Evolutionary conservation across 768 basidiomycete genomes (phyloP).

Genomic region (Tylopilus vinaceipallidus): DNA sequence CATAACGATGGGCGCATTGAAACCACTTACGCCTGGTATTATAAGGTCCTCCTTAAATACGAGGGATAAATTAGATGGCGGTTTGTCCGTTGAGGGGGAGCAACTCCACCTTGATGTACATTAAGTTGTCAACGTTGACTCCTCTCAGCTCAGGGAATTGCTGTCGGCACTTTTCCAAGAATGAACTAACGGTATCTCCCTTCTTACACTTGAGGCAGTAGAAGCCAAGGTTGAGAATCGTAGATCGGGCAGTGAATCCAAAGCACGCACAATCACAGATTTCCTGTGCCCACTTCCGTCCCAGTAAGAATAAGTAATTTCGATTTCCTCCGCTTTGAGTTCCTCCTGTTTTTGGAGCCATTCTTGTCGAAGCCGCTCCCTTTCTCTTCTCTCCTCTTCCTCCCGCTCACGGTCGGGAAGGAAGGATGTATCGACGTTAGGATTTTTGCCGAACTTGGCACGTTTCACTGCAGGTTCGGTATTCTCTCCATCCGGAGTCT

Average conservation of each 20-base stretch:
- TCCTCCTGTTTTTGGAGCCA: constrained; percentile 78
- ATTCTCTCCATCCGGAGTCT: constrained; percentile 36
- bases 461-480: constrained; percentile 61
- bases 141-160: constrained; percentile 92
- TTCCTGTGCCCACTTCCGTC: constrained; percentile 97
- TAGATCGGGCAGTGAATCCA: background rate
- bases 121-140: constrained; percentile 91
- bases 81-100: background rate
- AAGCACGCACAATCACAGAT: constrained; percentile 70
- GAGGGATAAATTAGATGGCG: constrained; percentile 6
- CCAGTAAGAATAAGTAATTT: constrained; percentile 96
- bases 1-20: background rate
- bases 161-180: constrained; percentile 89
- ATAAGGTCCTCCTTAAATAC: constrained; percentile 85
- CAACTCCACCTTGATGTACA: constrained; percentile 88
- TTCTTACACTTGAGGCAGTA: constrained; percentile 86
- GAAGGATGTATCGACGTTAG: constrained; percentile 96
- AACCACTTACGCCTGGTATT: constrained; percentile 79
- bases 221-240: background rate
- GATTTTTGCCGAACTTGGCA: constrained; percentile 88
- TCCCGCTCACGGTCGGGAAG: constrained; percentile 97
- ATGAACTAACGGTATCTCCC: constrained; percentile 82
- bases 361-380: constrained; percentile 85
- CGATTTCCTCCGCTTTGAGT: constrained; percentile 73
- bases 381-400: constrained; percentile 82